Evolutionary conservation across 176 grass and related monocot genomes (phyloP).

Genomic region (Triticum urartu): DNA sequence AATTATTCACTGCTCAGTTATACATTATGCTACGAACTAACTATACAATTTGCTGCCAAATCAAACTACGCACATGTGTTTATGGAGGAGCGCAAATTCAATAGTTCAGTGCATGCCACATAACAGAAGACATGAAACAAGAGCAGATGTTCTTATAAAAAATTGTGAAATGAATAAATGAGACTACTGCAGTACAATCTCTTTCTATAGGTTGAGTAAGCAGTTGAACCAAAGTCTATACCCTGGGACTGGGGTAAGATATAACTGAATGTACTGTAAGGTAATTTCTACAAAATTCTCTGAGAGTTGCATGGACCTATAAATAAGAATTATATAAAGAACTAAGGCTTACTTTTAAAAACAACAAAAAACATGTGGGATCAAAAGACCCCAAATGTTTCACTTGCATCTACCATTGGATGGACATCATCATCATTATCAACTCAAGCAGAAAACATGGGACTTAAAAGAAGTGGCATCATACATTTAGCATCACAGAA

Average conservation of each 20-base stretch:
- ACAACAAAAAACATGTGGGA: background rate
- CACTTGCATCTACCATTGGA: background rate
- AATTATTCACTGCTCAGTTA: background rate
- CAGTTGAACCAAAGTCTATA: background rate
- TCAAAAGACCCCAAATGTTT: background rate
- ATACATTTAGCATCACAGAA: constrained; percentile 24
- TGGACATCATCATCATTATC: background rate
- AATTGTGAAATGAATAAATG: background rate
- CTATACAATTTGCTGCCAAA: background rate
- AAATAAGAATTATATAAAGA: background rate
- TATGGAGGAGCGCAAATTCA: background rate
- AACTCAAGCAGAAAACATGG: constrained; percentile 14
- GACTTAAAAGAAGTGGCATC: background rate
- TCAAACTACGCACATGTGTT: background rate
- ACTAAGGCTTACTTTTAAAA: background rate
- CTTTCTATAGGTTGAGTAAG: constrained; percentile 6
- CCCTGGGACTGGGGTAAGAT: background rate
- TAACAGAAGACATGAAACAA: constrained; percentile 1
- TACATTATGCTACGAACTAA: background rate
- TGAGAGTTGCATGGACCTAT: background rate
- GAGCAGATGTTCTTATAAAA: background rate
- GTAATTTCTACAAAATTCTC: background rate
- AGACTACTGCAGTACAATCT: background rate
- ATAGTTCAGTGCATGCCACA: background rate
- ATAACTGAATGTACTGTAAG: background rate